Percentiles rank a stretch among this genome's conserved stretches.
phyloP scores from a whole-genome alignment of 768 basidiomycete genomes.

The Cyathus striatus region DNA sequence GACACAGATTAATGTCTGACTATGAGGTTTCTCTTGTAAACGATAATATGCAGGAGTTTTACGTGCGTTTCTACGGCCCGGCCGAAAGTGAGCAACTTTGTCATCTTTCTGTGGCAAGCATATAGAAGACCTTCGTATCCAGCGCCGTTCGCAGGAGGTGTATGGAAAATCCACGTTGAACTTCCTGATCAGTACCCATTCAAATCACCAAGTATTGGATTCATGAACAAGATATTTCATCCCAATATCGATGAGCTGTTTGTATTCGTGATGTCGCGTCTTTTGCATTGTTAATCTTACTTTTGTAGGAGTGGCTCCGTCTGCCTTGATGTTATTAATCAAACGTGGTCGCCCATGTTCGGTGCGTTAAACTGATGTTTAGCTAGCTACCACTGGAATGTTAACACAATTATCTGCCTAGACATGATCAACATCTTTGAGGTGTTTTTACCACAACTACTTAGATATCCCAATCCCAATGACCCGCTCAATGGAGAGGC shows the following conservation, averaged over 20 bases:
- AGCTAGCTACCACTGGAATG: background rate
- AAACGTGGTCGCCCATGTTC: conserved; percentile 99
- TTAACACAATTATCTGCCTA: conserved; percentile 20
- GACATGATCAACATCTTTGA: conserved; percentile 99
- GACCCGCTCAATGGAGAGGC: conserved; percentile 98
- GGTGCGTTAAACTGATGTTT: conserved; percentile 50
- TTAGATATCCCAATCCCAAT: conserved; percentile 97
- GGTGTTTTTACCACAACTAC: conserved; percentile 92
- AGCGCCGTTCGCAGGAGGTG: conserved; percentile 97
- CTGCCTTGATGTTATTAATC: conserved; percentile 97
- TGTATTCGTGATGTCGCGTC: conserved; percentile 24
- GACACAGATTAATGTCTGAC: conserved; percentile 89
- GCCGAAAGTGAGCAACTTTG: conserved; percentile 69
- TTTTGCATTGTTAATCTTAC: conserved; percentile 5
- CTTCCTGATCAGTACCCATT: conserved; percentile 97
- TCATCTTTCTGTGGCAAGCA: background rate
- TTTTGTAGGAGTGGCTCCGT: conserved; percentile 85
- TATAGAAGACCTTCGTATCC: conserved; percentile 2
- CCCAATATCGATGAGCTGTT: conserved; percentile 99
- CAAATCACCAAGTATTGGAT: conserved; percentile 98
- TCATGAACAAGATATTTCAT: conserved; percentile 99
- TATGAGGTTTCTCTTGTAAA: conserved; percentile 97
- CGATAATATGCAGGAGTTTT: conserved; percentile 99
- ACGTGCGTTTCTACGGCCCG: conserved; percentile 92
- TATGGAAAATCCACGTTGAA: conserved; percentile 99